These are phyloP conservation scores for Penicillium sp. DNA, from an alignment of 2,329 filamentous ascomycete genomes.

Conservation along the genomic window DNA sequence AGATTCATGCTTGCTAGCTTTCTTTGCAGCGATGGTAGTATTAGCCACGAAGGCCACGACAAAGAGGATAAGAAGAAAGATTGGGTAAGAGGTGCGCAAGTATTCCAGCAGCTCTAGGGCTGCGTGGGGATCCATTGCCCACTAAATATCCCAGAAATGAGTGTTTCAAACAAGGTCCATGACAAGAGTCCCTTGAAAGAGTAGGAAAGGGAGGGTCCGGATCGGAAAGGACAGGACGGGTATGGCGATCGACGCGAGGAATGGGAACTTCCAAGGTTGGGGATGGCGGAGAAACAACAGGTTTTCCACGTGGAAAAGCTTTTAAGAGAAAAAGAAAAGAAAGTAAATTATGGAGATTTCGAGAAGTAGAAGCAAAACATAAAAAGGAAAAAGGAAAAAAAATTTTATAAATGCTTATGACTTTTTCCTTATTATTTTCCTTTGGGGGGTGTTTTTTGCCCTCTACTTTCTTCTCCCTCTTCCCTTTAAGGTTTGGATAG, in stretches of 20 bases:
- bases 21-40: constrained; percentile 57
- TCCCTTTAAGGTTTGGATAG: not conserved
- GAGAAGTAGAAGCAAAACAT: constrained; percentile 1
- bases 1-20: constrained; percentile 49
- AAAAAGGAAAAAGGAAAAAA: constrained; percentile 2
- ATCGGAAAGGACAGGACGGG: constrained; percentile 24
- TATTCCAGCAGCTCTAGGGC: constrained; percentile 47
- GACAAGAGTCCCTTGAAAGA: constrained; percentile 25
- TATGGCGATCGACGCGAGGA: constrained; percentile 21
- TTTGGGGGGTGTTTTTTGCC: not conserved
- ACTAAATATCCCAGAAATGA: constrained; percentile 5
- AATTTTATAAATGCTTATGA: not conserved
- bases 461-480: not conserved
- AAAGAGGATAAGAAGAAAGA: constrained; percentile 65
- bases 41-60: constrained; percentile 60
- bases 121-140: constrained; percentile 39
- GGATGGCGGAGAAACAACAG: not conserved
- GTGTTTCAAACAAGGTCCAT: constrained; percentile 34
- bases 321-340: not conserved
- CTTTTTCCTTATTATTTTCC: not conserved
- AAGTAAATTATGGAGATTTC: not conserved
- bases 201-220: constrained; percentile 15
- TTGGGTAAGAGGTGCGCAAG: constrained; percentile 61
- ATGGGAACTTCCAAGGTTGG: not conserved
- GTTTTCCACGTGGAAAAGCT: constrained; percentile 7